Conservation (phyloP, 352 stramenopile genomes). For the Globisporangium uncinulatum region DNA sequence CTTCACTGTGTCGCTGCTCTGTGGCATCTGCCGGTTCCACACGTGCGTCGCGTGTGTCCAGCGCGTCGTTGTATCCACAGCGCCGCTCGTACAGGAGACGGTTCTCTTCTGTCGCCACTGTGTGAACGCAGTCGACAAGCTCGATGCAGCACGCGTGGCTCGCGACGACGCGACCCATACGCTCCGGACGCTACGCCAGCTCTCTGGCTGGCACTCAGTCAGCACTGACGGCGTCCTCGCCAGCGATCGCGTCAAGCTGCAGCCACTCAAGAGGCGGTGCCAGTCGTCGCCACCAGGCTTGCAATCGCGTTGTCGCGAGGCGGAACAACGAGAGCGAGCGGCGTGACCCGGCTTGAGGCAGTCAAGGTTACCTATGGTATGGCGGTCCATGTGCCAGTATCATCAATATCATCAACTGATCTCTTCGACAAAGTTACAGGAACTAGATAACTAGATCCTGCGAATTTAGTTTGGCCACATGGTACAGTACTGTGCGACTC, state of each 20-base stretch:
- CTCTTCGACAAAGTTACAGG: too few species aligned
- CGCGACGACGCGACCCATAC: slow-evolving; percentile 11
- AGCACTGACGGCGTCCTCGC: neutral
- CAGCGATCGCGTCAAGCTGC: slow-evolving; percentile 15
- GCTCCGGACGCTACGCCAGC: slow-evolving; percentile 6
- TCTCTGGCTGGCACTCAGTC: neutral
- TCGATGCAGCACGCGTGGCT: slow-evolving; percentile 12
- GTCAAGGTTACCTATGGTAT: too few species aligned
- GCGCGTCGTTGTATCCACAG: neutral
- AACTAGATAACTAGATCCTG: too few species aligned
- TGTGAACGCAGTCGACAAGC: slow-evolving; percentile 3
- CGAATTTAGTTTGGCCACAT: too few species aligned
- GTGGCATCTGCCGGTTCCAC: slow-evolving; percentile 9
- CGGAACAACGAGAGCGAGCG: too few species aligned
- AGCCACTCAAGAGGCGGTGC: slow-evolving; percentile 17
- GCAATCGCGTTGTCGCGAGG: too few species aligned
- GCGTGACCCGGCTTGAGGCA: too few species aligned
- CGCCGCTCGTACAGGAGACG: neutral
- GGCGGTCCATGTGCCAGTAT: too few species aligned
- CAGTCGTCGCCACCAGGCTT: slow-evolving; percentile 3
- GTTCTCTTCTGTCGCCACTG: slow-evolving; percentile 13
- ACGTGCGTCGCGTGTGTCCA: slow-evolving; percentile 8
- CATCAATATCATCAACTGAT: too few species aligned
- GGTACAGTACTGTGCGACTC: too few species aligned
- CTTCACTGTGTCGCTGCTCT: slow-evolving; percentile 5